These are phyloP conservation scores for Aspergillus niger DNA, from an alignment of 2,329 filamentous ascomycete genomes.

Conservation along the genomic window DNA sequence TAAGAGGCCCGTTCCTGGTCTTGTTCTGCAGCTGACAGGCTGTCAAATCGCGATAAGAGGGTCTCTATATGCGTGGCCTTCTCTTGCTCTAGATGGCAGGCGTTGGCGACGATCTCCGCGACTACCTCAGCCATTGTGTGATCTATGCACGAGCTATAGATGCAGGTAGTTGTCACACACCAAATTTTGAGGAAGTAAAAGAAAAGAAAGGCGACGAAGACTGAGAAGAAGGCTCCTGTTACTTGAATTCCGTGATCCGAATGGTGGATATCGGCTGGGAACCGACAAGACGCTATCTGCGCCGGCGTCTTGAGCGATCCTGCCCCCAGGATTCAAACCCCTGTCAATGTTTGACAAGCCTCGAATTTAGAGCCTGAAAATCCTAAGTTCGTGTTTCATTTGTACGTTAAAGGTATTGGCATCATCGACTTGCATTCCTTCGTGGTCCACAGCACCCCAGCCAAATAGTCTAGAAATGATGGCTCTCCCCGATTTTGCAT, in stretches of 20 bases:
- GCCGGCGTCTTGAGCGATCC: not conserved
- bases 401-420: not conserved
- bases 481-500: not conserved
- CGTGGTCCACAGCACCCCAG: not conserved
- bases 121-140: not conserved
- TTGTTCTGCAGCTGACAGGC: not conserved
- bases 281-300: slow-evolving; percentile 1
- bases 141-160: not conserved
- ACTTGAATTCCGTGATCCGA: not conserved
- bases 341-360: not conserved
- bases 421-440: not conserved
- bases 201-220: not conserved
- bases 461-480: not conserved
- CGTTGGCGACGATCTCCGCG: not conserved
- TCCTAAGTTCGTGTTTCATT: not conserved
- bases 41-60: not conserved
- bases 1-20: not conserved
- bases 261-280: slow-evolving; percentile 2
- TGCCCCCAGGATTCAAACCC: not conserved
- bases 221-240: not conserved
- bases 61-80: not conserved
- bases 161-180: not conserved
- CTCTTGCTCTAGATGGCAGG: not conserved
- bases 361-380: not conserved
- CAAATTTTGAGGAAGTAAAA: not conserved